Base-by-base conservation (phyloP, 306 rosid genomes). In the Coriaria nepalensis region DNA sequence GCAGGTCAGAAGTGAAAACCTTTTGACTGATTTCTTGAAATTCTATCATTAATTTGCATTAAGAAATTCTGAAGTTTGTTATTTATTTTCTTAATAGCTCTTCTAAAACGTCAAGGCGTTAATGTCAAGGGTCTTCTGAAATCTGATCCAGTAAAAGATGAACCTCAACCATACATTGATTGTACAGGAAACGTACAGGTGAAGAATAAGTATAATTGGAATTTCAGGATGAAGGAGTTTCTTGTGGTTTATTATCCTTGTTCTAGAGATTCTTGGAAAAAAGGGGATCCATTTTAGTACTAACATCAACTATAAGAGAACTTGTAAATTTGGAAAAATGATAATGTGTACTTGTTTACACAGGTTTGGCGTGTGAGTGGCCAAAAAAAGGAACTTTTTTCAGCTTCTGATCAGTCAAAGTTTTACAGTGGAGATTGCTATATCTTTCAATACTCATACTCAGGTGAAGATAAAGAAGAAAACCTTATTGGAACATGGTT, bases 101-200 rank as follows among this genome's bases (percentile, higher is more conserved):
- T 92, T 67, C 70, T 92, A 60, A 80, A 79, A 68, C 96, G 99
- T 60, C 96, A 86, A 86, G 99, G 99, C 56, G 70, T 92, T 64
- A 74, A 92, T 56, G 99, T 92, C 70, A 92, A 86, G 82, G 99
- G 99, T 57, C 84, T 92, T 42, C 15, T 92, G 76, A 92, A 92
- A 76, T 57, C 81, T 55, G 94, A 82, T 55, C 83, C 93, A 8
- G 92, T 73, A 48, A 82, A 82, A 82, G 96, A 92, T 75, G 99
- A 92, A 69, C 96, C 93, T 55, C 68, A 92, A 66, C 69, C 96
- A 35, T 44, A 73, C 71, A 92, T 92, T 56, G 99, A 92, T 75
- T 86, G 96, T 86, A 92, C 99, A 11, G 99, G 99, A 46, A 74
- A 74, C 68, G 63, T 92, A 62, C 99, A 86, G 94, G 99, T 92